Evolutionary conservation across 192 early-diverging fungal species (phyloP).

Genomic region (Thoreauomyces humboldtii): DNA sequence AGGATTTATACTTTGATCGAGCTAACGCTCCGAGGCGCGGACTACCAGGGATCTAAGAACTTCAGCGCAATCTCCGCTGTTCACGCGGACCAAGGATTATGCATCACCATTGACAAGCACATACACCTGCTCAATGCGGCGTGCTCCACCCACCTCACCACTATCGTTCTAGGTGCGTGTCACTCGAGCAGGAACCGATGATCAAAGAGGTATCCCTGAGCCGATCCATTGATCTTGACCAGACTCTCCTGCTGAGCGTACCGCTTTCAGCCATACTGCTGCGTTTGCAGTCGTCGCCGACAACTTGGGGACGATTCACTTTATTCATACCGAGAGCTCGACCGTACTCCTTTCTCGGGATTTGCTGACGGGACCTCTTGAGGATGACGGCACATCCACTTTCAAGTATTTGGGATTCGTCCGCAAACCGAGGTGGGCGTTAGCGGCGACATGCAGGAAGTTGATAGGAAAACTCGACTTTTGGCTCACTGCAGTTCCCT

Average conservation of each 20-base stretch:
- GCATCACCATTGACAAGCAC: conserved; percentile 3
- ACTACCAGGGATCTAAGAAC: no score
- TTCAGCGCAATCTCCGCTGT: conserved; percentile 1
- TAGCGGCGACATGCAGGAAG: no score
- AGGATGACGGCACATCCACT: background rate
- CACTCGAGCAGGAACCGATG: background rate
- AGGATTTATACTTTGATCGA: no score
- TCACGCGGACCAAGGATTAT: background rate
- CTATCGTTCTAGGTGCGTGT: conserved; percentile 8
- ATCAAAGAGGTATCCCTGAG: background rate
- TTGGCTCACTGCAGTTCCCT: no score
- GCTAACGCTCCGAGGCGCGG: no score
- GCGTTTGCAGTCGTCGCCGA: conserved; percentile 37
- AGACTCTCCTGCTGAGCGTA: conserved; percentile 12
- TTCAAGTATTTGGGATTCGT: conserved; percentile 13
- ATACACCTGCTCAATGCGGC: conserved; percentile 10
- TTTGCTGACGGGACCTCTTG: conserved; percentile 1
- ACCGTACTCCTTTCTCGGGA: conserved; percentile 22
- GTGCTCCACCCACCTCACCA: conserved; percentile 11
- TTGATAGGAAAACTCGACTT: no score
- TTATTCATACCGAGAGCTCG: conserved; percentile 31
- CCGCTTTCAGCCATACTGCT: conserved; percentile 25
- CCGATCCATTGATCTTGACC: background rate
- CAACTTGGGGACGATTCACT: conserved; percentile 26
- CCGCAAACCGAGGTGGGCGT: background rate